Conservation (phyloP, 2,329 filamentous ascomycete species). For the Cytospora paraplurivora region DNA sequence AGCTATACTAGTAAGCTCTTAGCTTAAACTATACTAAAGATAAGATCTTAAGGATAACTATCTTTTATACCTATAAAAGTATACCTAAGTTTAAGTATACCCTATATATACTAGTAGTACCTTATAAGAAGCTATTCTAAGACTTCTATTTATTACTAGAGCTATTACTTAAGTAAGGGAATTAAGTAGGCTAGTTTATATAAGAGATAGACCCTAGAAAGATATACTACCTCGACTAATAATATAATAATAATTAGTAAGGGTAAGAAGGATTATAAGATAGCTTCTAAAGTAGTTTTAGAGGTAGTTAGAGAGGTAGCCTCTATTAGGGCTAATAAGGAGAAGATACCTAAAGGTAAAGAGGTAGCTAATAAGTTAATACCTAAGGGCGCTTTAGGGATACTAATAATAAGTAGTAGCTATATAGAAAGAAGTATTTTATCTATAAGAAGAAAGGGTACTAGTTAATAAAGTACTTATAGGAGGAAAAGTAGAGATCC, state of each 20-base stretch:
- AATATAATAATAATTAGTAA: not conserved
- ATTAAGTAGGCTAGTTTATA: not conserved
- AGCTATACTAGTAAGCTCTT: not conserved
- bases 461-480: not conserved
- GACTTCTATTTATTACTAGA: not conserved
- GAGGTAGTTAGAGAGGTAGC: too few relatives aligned
- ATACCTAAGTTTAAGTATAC: not conserved
- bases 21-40: not conserved
- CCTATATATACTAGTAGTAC: not conserved
- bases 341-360: too few relatives aligned
- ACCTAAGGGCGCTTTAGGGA: too few relatives aligned
- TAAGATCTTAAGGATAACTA: not conserved
- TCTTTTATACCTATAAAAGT: not conserved
- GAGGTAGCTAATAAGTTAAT: too few relatives aligned
- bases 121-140: slow-evolving; percentile 1
- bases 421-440: too few relatives aligned
- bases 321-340: too few relatives aligned
- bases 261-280: too few relatives aligned
- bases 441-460: not conserved
- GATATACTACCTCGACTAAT: not conserved
- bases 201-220: not conserved
- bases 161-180: not conserved
- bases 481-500: too few relatives aligned
- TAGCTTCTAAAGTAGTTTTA: too few relatives aligned
- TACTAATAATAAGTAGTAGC: too few relatives aligned